Base-by-base conservation (phyloP, 2,329 filamentous ascomycete genomes). In the Fusarium irregulare region DNA sequence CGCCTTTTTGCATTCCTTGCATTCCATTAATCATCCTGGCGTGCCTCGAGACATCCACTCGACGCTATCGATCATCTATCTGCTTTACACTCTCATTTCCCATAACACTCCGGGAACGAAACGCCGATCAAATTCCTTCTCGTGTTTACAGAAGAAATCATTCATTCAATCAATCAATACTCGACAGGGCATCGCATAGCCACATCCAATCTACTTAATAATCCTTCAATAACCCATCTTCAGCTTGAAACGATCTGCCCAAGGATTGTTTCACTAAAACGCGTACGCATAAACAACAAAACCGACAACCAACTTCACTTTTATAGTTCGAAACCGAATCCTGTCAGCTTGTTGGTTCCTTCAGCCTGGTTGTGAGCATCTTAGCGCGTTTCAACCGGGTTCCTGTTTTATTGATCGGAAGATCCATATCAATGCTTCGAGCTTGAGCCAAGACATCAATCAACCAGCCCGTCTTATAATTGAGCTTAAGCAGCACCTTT, bases 311-410 rank as follows among this genome's bases (percentile, higher is more conserved):
- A 49, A 48, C 46, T 54, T 70, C 20, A 18, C 11, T 25, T 37
- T 32, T 41, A 42, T 40, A 27, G 49, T 46, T 60, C 44, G 37
- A 64, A n/a, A 49, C 27, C 45, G 37, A n/a, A 48, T 66, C 58
- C 45, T 34, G 57, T 56, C 49, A 66, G 61, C 49, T 42, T 67
- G 46, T 66, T 62, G 59, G 62, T 62, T 54, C 54, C 45, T 27
- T 67, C 64, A 55, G 60, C 51, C 37, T 71, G 59, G 53, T 48
- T 44, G 56, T 71, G 49, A 71, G 68, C 68, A 61, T 68, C 63
- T 68, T 63, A 68, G 63, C 59, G 66, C 46, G 72, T 74, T 74
- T 74, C 72, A 73, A 68, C 60, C 18, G 41, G 45, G 72, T 74
- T 62, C 60, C 62, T 59, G 63, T 57, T 68, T 73, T 54, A 73